Conservation (phyloP, 78 protist species). For the Dictyostelium firmibasis region DNA sequence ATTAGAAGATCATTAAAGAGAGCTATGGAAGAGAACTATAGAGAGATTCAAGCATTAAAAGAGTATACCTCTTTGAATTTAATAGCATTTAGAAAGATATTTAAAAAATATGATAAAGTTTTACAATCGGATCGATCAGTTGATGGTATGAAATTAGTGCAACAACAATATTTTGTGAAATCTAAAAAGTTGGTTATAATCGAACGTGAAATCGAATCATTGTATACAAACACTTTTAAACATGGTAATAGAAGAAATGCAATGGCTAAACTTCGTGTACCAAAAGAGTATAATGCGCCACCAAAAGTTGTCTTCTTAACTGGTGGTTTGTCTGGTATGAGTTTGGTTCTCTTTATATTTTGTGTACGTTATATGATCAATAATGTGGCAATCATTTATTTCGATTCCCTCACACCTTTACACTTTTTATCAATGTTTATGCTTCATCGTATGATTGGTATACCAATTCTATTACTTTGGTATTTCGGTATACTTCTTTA, state of each 20-base stretch:
- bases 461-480: constrained; percentile 56
- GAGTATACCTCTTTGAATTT: constrained; percentile 47
- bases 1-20: constrained; percentile 39
- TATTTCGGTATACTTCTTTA: constrained; percentile 51
- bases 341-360: constrained; percentile 21
- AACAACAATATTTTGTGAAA: constrained; percentile 27
- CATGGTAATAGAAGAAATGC: constrained; percentile 64
- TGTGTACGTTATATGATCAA: constrained; percentile 49
- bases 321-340: constrained; percentile 16
- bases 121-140: not conserved
- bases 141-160: not conserved
- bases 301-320: constrained; percentile 21
- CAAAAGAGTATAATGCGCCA: constrained; percentile 36
- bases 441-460: constrained; percentile 17
- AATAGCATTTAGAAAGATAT: constrained; percentile 59
- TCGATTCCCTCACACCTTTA: not conserved
- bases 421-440: constrained; percentile 55
- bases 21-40: constrained; percentile 53
- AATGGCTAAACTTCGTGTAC: constrained; percentile 42
- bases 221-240: constrained; percentile 17
- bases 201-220: constrained; percentile 46
- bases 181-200: constrained; percentile 10
- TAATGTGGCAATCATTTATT: constrained; percentile 19
- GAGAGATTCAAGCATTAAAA: constrained; percentile 55
- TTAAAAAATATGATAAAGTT: constrained; percentile 62